phyloP scores from a whole-genome alignment of 768 basidiomycete genomes.

The Tylopilus sp. region DNA sequence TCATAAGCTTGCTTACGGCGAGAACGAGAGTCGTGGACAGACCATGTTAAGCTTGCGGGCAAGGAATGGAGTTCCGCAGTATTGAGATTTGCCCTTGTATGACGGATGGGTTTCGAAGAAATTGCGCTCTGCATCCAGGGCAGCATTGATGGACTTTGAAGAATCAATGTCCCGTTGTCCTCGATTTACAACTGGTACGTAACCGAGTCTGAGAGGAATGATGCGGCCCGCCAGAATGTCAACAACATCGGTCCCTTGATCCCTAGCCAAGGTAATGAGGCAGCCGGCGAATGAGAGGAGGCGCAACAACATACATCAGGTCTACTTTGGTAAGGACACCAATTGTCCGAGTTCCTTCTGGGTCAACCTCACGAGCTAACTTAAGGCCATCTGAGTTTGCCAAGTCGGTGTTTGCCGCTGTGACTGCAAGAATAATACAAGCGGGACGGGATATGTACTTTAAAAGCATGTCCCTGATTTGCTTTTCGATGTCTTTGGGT shows the following conservation, averaged over 20 bases:
- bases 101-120: conserved; percentile 95
- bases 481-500: conserved; percentile 95
- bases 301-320: conserved; percentile 69
- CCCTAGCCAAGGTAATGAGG: conserved; percentile 51
- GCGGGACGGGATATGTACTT: conserved; percentile 95
- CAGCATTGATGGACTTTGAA: conserved; percentile 77
- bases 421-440: conserved; percentile 95
- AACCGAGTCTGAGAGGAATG: conserved; percentile 93
- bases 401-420: conserved; percentile 93
- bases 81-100: conserved; percentile 91
- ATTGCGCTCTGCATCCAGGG: conserved; percentile 84
- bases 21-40: conserved; percentile 20
- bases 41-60: conserved; percentile 95
- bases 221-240: conserved; percentile 97
- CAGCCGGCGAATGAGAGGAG: neutral
- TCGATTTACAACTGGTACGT: conserved; percentile 98
- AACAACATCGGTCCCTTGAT: conserved; percentile 96
- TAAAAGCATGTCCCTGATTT: conserved; percentile 94
- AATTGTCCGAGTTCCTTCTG: conserved; percentile 94
- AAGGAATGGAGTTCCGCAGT: conserved; percentile 96
- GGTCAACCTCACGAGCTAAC: conserved; percentile 94
- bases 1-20: neutral
- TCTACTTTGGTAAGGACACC: conserved; percentile 99
- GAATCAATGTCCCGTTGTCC: conserved; percentile 96
- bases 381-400: conserved; percentile 98